phyloP scores from a whole-genome alignment of 192 early-diverging fungal genomes.

The Allomyces javanicus region DNA sequence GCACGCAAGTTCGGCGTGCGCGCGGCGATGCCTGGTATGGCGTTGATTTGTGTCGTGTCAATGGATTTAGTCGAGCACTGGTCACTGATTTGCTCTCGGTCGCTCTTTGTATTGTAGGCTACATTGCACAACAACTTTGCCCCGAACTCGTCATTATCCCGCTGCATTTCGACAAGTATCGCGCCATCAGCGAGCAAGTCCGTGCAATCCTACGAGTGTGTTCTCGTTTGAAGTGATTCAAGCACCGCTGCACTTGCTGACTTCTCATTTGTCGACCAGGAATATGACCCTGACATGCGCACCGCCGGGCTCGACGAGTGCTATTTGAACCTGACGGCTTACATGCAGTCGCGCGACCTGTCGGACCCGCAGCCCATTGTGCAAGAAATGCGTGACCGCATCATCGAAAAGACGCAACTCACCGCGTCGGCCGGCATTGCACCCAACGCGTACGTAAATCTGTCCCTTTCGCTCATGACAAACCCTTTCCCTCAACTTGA shows the following conservation, averaged over 20 bases:
- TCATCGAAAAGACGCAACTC: constrained; percentile 18
- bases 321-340: constrained; percentile 25
- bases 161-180: constrained; percentile 30
- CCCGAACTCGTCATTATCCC: constrained; percentile 31
- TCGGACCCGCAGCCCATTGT: constrained; percentile 17
- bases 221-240: constrained; percentile 26
- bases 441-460: constrained; percentile 10
- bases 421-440: constrained; percentile 30
- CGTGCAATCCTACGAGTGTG: constrained; percentile 27
- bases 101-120: constrained; percentile 4
- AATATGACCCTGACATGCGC: constrained; percentile 20
- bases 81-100: too few species aligned
- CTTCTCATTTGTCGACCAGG: not conserved
- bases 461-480: too few species aligned
- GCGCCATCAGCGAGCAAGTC: constrained; percentile 16
- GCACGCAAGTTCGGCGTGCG: constrained; percentile 44
- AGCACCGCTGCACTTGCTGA: not conserved
- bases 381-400: constrained; percentile 27
- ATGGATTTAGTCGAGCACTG: too few species aligned
- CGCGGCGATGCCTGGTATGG: constrained; percentile 34
- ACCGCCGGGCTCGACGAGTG: constrained; percentile 9
- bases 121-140: constrained; percentile 34
- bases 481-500: too few species aligned
- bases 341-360: constrained; percentile 13
- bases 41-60: too few species aligned